Evolutionary conservation across 371 early-diverging fungal genomes (phyloP).

Genomic region (Mycotypha africana): DNA sequence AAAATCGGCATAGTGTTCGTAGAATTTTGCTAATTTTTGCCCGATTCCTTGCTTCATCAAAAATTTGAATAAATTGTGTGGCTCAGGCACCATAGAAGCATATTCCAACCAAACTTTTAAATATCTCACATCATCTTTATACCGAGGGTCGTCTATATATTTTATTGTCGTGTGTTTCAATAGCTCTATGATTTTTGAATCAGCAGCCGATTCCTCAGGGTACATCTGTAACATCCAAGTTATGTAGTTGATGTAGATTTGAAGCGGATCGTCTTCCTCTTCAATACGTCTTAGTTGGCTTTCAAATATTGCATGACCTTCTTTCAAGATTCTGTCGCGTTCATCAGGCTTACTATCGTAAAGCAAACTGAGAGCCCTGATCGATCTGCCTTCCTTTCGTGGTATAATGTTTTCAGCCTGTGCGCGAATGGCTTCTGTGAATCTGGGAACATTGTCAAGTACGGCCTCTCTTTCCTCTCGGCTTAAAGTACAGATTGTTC

Average conservation of each 20-base stretch:
- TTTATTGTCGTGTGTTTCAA: slow-evolving; percentile 55
- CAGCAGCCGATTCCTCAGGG: slow-evolving; percentile 58
- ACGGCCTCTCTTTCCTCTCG: no score
- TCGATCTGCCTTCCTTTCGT: slow-evolving; percentile 61
- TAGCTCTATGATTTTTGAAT: slow-evolving; percentile 46
- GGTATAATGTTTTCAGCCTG: slow-evolving; percentile 86
- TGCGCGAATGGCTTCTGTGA: slow-evolving; percentile 35
- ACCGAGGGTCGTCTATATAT: slow-evolving; percentile 59
- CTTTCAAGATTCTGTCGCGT: slow-evolving; percentile 25
- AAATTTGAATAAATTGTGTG: slow-evolving; percentile 65
- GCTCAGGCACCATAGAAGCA: slow-evolving; percentile 46
- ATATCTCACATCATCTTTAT: slow-evolving; percentile 75
- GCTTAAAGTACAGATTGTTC: no score
- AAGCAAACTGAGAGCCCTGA: slow-evolving; percentile 41
- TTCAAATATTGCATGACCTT: slow-evolving; percentile 36
- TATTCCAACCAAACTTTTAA: slow-evolving; percentile 71
- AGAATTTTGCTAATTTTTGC: slow-evolving; percentile 54
- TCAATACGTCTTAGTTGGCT: slow-evolving; percentile 43
- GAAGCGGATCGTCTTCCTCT: slow-evolving; percentile 72
- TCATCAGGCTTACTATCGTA: slow-evolving; percentile 24
- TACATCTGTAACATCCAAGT: slow-evolving; percentile 66
- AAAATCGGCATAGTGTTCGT: slow-evolving; percentile 72
- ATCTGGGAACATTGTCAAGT: slow-evolving; percentile 26
- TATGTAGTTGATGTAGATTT: slow-evolving; percentile 67
- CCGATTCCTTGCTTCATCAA: slow-evolving; percentile 72